Conservation (phyloP, 2,329 filamentous ascomycete genomes). For the Aspergillus oerlinghausenensis region DNA sequence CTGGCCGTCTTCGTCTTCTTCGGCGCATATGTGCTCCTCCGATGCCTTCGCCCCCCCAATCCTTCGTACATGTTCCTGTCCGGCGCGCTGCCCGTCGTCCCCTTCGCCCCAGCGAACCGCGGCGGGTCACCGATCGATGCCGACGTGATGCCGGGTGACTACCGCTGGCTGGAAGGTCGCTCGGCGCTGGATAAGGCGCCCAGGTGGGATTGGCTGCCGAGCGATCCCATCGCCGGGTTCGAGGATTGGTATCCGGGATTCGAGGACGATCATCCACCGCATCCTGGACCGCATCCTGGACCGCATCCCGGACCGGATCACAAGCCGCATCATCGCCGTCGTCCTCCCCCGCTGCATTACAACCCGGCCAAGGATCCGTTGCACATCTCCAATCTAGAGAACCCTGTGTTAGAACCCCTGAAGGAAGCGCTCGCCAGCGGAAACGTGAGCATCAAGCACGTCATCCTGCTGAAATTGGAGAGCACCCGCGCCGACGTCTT, state of each 20-base stretch:
- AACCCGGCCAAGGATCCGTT: slow-evolving; percentile 36
- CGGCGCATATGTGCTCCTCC: slow-evolving; percentile 20
- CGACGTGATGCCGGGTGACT: slow-evolving; percentile 15
- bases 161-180: slow-evolving; percentile 16
- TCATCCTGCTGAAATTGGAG: slow-evolving; percentile 44
- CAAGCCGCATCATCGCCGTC: background rate
- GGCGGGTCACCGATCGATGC: slow-evolving; percentile 18
- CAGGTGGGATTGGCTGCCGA: slow-evolving; percentile 22
- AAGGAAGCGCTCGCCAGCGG: slow-evolving; percentile 24
- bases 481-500: slow-evolving; percentile 46
- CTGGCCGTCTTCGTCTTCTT: slow-evolving; percentile 18
- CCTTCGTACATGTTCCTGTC: slow-evolving; percentile 26
- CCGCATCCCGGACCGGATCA: background rate
- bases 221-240: slow-evolving; percentile 19
- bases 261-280: slow-evolving; percentile 1
- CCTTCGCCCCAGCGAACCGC: slow-evolving; percentile 16
- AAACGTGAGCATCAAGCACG: slow-evolving; percentile 39
- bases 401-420: slow-evolving; percentile 19
- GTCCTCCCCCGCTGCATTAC: slow-evolving; percentile 23
- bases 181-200: slow-evolving; percentile 17
- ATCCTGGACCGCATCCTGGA: background rate
- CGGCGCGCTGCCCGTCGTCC: slow-evolving; percentile 18
- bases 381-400: slow-evolving; percentile 38
- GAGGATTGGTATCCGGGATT: slow-evolving; percentile 21
- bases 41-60: slow-evolving; percentile 23